Evolutionary conservation across 768 basidiomycete species (phyloP).

Genomic region (Leccinum rimulosum): DNA sequence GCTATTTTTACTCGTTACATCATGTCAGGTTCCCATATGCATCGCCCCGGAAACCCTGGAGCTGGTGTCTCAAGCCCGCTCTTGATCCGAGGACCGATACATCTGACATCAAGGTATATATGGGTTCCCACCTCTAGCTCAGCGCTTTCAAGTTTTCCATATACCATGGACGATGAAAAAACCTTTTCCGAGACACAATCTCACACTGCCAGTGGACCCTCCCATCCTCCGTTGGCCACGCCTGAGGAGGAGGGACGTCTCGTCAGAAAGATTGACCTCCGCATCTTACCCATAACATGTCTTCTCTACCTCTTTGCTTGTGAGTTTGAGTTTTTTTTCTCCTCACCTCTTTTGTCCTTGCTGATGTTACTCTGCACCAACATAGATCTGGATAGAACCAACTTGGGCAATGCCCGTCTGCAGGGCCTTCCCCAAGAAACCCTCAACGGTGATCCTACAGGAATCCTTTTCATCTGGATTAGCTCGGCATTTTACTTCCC

Average conservation of each 20-base stretch:
- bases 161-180: constrained; percentile 24
- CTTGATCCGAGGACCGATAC: not conserved
- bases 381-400: constrained; percentile 64
- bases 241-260: constrained; percentile 36
- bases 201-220: not conserved
- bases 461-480: constrained; percentile 68
- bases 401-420: constrained; percentile 75
- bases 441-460: constrained; percentile 65
- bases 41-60: not conserved
- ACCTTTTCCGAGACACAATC: not conserved
- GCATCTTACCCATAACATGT: constrained; percentile 54
- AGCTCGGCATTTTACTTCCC: constrained; percentile 78
- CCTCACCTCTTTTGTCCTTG: not conserved
- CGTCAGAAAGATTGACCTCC: constrained; percentile 36
- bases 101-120: not conserved
- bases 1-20: not conserved
- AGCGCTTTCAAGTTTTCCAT: not conserved
- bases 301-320: constrained; percentile 75
- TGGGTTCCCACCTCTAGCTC: not conserved
- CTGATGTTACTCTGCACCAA: not conserved
- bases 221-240: constrained; percentile 20
- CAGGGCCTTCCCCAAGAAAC: constrained; percentile 68
- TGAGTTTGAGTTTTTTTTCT: constrained; percentile 31
- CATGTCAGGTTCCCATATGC: not conserved
- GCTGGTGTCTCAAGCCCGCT: not conserved